phyloP scores from a whole-genome alignment of 1,284 basidiomycete genomes.

The Psilocybe mexicana region DNA sequence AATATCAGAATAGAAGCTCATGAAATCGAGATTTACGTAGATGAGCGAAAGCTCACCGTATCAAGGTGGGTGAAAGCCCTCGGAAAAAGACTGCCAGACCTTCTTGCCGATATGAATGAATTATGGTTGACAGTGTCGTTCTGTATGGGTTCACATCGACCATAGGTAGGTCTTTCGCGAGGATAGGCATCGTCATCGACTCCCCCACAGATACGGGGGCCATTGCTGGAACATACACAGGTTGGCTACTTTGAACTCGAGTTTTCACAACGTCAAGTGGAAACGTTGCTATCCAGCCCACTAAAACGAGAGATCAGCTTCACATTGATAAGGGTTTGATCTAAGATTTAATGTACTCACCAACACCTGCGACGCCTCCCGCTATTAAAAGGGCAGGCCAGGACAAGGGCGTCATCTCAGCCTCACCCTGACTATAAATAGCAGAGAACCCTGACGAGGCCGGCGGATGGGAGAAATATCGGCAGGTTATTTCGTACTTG shows the following conservation, averaged over 20 bases:
- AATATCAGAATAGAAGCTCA: too few species aligned
- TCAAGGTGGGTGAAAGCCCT: slow-evolving; percentile 76
- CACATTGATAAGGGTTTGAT: background rate
- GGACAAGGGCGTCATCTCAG: slow-evolving; percentile 42
- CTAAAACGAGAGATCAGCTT: slow-evolving; percentile 22
- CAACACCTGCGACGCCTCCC: slow-evolving; percentile 76
- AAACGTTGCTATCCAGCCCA: slow-evolving; percentile 76
- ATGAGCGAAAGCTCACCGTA: slow-evolving; percentile 53
- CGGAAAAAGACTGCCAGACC: slow-evolving; percentile 71
- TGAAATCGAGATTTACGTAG: background rate
- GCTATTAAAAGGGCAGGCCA: slow-evolving; percentile 70
- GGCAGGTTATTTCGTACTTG: slow-evolving; percentile 75
- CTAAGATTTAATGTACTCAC: slow-evolving; percentile 25
- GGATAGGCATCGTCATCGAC: slow-evolving; percentile 2
- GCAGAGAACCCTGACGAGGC: slow-evolving; percentile 25
- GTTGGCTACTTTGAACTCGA: slow-evolving; percentile 65
- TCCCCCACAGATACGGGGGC: background rate
- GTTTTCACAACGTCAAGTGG: slow-evolving; percentile 88
- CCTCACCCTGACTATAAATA: slow-evolving; percentile 48
- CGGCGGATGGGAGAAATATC: slow-evolving; percentile 44
- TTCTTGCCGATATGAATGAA: slow-evolving; percentile 63
- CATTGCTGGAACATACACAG: slow-evolving; percentile 6
- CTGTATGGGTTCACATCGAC: slow-evolving; percentile 48
- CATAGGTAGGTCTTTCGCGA: background rate
- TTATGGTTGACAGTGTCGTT: slow-evolving; percentile 55